Evolutionary conservation across 2,329 filamentous ascomycete species (phyloP).

Genomic region (Chrysosporium keratinophilum): DNA sequence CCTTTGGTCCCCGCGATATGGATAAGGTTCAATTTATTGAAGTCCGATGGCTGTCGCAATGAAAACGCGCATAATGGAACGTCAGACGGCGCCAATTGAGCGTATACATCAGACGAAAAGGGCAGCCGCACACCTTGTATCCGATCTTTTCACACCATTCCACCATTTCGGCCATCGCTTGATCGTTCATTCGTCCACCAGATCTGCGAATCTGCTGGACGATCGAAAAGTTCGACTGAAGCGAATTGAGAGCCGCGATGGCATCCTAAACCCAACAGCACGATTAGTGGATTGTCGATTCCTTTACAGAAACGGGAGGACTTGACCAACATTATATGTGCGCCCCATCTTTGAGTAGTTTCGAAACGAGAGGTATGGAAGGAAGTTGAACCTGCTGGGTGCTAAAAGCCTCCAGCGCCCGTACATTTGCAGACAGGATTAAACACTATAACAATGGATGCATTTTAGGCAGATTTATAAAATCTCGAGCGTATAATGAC

Average conservation of each 20-base stretch:
- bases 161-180: slow-evolving; percentile 70
- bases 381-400: neutral
- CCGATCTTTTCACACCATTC: slow-evolving; percentile 67
- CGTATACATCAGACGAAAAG: neutral
- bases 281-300: slow-evolving; percentile 29
- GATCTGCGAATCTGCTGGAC: slow-evolving; percentile 69
- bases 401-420: neutral
- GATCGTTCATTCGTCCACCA: slow-evolving; percentile 60
- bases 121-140: slow-evolving; percentile 51
- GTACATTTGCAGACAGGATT: neutral
- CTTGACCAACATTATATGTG: slow-evolving; percentile 11
- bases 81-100: neutral
- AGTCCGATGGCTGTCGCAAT: slow-evolving; percentile 46
- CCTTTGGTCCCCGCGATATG: slow-evolving; percentile 92
- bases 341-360: slow-evolving; percentile 13
- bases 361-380: neutral
- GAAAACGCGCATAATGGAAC: neutral
- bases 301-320: neutral
- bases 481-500: too few relatives aligned
- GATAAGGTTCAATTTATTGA: slow-evolving; percentile 53
- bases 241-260: slow-evolving; percentile 59
- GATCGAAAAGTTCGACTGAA: slow-evolving; percentile 69
- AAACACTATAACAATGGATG: too few relatives aligned
- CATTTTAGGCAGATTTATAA: too few relatives aligned
- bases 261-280: slow-evolving; percentile 46